phyloP scores from a whole-genome alignment of 164 flowering plant species.

The Magnolia kwangsiensis region DNA sequence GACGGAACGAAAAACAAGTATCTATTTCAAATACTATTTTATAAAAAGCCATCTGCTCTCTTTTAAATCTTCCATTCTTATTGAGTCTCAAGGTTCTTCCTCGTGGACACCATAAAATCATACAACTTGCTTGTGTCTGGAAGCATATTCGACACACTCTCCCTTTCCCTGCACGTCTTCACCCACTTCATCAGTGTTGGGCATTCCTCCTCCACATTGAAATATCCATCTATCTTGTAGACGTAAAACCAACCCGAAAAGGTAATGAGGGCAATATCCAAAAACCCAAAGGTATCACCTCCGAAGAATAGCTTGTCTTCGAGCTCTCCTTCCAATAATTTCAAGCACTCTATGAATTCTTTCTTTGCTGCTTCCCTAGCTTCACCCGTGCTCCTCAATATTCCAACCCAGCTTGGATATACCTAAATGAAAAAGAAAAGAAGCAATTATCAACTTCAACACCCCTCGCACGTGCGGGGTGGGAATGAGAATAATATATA shows the following conservation, averaged over 20 bases:
- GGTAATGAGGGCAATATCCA: conserved; percentile 10
- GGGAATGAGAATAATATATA: too few relatives aligned
- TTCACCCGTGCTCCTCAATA: conserved; percentile 12
- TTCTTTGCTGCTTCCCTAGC: conserved; percentile 9
- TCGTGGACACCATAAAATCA: not conserved
- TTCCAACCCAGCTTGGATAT: not conserved
- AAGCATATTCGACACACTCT: conserved; percentile 15
- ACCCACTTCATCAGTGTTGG: conserved; percentile 6
- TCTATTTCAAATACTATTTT: too few relatives aligned
- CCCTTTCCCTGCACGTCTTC: conserved; percentile 15
- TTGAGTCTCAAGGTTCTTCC: conserved; percentile 4
- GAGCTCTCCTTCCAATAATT: conserved; percentile 17
- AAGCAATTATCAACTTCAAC: too few relatives aligned
- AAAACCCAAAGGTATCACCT: conserved; percentile 13
- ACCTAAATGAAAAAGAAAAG: not conserved
- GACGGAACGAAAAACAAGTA: too few relatives aligned
- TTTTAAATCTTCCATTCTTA: too few relatives aligned
- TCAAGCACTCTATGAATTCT: conserved; percentile 11
- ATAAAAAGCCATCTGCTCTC: too few relatives aligned
- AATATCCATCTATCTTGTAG: conserved; percentile 8
- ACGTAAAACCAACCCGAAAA: conserved; percentile 7
- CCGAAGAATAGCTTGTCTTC: conserved; percentile 18
- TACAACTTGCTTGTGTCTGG: conserved; percentile 9
- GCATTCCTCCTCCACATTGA: conserved; percentile 12
- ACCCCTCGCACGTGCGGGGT: too few relatives aligned